These are phyloP conservation scores for Sarocladium kiliense DNA, from an alignment of 2,329 filamentous ascomycete genomes.

Conservation along the genomic window DNA sequence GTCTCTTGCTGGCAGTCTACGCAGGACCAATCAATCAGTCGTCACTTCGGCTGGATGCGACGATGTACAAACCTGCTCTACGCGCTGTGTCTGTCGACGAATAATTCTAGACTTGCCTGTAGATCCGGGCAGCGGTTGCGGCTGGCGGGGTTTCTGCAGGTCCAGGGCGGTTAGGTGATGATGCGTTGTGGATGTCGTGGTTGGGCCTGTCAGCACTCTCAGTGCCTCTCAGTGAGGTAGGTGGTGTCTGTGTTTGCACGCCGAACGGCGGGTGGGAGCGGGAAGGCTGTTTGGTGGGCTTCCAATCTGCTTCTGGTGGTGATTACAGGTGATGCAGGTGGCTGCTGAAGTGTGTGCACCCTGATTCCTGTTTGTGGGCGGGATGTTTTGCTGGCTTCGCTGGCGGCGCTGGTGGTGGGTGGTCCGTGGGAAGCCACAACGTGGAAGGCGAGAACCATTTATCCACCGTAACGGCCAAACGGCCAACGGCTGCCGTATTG, in stretches of 20 bases:
- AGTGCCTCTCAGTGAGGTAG: background rate
- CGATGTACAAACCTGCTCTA: background rate
- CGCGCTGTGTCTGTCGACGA: background rate
- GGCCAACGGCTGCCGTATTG: background rate
- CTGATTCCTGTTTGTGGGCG: background rate
- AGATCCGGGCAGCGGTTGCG: conserved; percentile 1
- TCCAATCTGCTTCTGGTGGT: background rate
- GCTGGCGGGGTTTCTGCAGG: background rate
- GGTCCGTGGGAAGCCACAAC: background rate
- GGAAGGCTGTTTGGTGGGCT: background rate
- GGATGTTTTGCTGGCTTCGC: background rate
- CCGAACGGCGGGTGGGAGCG: background rate
- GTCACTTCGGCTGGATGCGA: conserved; percentile 7
- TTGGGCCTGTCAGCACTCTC: background rate
- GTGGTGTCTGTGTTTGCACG: background rate
- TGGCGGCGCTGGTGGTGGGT: background rate
- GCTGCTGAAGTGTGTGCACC: background rate
- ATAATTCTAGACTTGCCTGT: background rate
- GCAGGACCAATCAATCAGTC: background rate
- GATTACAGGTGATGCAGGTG: background rate
- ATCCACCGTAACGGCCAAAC: background rate
- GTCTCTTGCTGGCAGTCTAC: background rate
- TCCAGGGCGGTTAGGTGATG: background rate
- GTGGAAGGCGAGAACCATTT: background rate
- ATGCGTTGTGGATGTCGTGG: background rate